Conservation (phyloP, 1,284 basidiomycete genomes). For the Polyporus tsugae region DNA sequence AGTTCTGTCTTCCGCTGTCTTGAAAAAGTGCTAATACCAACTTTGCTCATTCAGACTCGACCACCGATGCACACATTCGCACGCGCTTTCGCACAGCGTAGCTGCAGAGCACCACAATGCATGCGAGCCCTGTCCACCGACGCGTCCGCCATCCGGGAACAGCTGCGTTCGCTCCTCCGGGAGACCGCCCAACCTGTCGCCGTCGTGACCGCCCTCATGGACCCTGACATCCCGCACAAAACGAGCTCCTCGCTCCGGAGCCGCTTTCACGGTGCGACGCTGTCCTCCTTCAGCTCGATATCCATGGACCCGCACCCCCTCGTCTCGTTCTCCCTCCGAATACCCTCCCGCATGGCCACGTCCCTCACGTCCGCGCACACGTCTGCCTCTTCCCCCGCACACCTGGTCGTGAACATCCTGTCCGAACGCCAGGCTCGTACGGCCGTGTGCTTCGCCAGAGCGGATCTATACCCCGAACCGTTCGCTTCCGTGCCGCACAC, state of each 20-base stretch:
- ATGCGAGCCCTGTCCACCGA: slow-evolving; percentile 9
- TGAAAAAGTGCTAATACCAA: not conserved
- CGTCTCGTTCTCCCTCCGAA: slow-evolving; percentile 85
- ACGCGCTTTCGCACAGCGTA: slow-evolving; percentile 2
- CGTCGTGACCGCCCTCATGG: slow-evolving; percentile 50
- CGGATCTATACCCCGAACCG: slow-evolving; percentile 68
- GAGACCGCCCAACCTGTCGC: slow-evolving; percentile 53
- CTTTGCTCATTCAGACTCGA: not conserved
- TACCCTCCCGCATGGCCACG: slow-evolving; percentile 88
- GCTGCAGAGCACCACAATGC: not conserved
- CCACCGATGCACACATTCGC: not conserved
- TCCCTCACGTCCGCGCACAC: slow-evolving; percentile 52
- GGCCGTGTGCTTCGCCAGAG: slow-evolving; percentile 68
- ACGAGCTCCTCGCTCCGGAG: slow-evolving; percentile 5
- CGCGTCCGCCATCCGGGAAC: slow-evolving; percentile 32
- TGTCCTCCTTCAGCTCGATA: slow-evolving; percentile 93
- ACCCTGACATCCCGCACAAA: slow-evolving; percentile 23
- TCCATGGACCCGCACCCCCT: slow-evolving; percentile 88
- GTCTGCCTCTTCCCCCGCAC: slow-evolving; percentile 38
- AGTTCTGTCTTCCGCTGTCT: not conserved
- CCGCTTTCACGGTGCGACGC: slow-evolving; percentile 85
- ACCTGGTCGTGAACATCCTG: slow-evolving; percentile 76
- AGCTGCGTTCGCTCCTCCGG: slow-evolving; percentile 47
- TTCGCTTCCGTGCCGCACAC: slow-evolving; percentile 53
- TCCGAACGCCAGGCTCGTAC: slow-evolving; percentile 63